phyloP scores from a whole-genome alignment of 495 filamentous ascomycete genomes.

The Copromyces sp. region DNA sequence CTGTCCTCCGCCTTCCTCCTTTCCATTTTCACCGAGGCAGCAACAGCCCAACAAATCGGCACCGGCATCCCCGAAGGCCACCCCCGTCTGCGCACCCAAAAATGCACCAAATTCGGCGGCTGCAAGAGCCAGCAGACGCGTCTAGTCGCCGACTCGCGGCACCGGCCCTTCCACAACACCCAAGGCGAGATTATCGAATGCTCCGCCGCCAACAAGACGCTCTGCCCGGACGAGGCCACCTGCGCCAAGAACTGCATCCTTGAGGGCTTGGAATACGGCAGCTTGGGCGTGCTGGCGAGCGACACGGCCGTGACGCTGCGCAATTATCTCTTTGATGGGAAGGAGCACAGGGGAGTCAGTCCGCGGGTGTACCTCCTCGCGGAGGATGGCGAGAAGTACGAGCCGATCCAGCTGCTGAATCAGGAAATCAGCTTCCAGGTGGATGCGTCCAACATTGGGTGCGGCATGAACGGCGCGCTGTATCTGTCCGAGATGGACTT shows the following conservation, averaged over 20 bases:
- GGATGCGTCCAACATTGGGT: constrained; percentile 49
- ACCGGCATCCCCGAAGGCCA: constrained; percentile 37
- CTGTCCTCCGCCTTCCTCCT: constrained; percentile 11
- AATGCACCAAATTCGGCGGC: constrained; percentile 37
- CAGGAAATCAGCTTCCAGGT: constrained; percentile 55
- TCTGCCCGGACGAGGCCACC: constrained; percentile 40
- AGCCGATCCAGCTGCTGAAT: constrained; percentile 47
- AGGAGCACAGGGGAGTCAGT: constrained; percentile 22
- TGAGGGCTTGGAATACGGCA: constrained; percentile 35
- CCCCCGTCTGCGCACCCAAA: constrained; percentile 37
- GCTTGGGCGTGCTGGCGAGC: constrained; percentile 34
- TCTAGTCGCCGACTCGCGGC: constrained; percentile 40
- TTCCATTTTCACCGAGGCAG: neutral
- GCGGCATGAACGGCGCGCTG: constrained; percentile 59
- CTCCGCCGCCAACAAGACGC: constrained; percentile 31
- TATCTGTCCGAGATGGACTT: constrained; percentile 55
- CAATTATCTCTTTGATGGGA: constrained; percentile 30
- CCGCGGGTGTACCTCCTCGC: constrained; percentile 55
- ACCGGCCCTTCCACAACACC: constrained; percentile 38
- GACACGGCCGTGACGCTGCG: constrained; percentile 32
- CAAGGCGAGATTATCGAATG: constrained; percentile 25
- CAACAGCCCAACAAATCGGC: constrained; percentile 17
- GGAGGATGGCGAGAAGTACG: constrained; percentile 43
- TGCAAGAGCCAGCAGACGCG: constrained; percentile 35
- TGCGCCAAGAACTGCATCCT: constrained; percentile 43